These are phyloP conservation scores for Venturiaceae sp. DNA, from an alignment of 2,329 filamentous ascomycete species.

Conservation along the genomic window DNA sequence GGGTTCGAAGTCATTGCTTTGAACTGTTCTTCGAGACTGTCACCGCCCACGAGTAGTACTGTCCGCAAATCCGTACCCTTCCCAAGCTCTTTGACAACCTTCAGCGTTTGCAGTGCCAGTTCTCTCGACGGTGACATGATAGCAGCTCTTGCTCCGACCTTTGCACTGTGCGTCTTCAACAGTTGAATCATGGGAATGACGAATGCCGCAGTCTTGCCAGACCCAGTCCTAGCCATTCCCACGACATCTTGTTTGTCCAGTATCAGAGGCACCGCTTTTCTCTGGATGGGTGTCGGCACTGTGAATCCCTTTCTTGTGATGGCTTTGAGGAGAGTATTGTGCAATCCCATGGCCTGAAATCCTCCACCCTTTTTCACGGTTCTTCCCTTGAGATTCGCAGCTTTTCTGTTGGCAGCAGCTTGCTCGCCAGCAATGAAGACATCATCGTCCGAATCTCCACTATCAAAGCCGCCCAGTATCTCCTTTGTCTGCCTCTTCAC, in stretches of 20 bases:
- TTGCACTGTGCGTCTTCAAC: slow-evolving; percentile 76
- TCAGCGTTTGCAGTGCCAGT: slow-evolving; percentile 85
- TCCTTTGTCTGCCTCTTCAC: not conserved
- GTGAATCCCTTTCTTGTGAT: slow-evolving; percentile 92
- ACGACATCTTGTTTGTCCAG: slow-evolving; percentile 92
- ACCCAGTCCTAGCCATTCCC: slow-evolving; percentile 97
- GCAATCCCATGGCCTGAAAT: slow-evolving; percentile 91
- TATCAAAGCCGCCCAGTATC: slow-evolving; percentile 34
- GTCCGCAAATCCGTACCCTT: slow-evolving; percentile 83
- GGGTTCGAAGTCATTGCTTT: slow-evolving; percentile 87
- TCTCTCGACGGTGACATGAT: slow-evolving; percentile 91
- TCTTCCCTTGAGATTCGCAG: slow-evolving; percentile 70
- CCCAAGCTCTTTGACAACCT: slow-evolving; percentile 91
- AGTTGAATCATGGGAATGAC: slow-evolving; percentile 98
- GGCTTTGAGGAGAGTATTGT: slow-evolving; percentile 73
- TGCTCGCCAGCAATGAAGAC: slow-evolving; percentile 86
- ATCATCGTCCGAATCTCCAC: slow-evolving; percentile 51
- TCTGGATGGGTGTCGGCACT: slow-evolving; percentile 92
- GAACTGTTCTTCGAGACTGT: slow-evolving; percentile 93
- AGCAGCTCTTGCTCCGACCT: slow-evolving; percentile 76
- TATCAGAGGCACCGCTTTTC: slow-evolving; percentile 89
- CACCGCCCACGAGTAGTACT: slow-evolving; percentile 87
- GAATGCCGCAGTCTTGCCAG: slow-evolving; percentile 95
- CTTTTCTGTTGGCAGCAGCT: slow-evolving; percentile 78
- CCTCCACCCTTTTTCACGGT: slow-evolving; percentile 91